phyloP scores from a whole-genome alignment of 495 filamentous ascomycete species.

The Podospora pseudoanserina region DNA sequence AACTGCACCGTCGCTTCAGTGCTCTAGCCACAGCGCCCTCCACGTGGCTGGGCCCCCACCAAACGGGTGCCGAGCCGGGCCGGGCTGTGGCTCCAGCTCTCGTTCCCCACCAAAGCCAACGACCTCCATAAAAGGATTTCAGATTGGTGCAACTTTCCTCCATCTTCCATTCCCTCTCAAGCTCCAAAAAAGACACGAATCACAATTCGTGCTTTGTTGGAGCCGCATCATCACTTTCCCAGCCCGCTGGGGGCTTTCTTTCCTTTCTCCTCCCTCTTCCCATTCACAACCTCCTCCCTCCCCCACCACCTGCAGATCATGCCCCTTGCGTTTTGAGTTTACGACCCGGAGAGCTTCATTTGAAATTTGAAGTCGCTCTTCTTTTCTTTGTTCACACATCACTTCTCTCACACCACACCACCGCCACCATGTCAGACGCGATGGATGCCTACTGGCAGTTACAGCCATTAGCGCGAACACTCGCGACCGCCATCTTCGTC shows the following conservation, averaged over 20 bases:
- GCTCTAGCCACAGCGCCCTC: neutral
- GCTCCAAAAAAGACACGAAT: slow-evolving; percentile 38
- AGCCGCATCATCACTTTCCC: slow-evolving; percentile 17
- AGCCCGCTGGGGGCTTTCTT: slow-evolving; percentile 12
- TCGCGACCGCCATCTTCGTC: slow-evolving; percentile 63
- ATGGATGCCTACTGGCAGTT: slow-evolving; percentile 68
- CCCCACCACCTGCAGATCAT: neutral
- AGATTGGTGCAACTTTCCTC: slow-evolving; percentile 23
- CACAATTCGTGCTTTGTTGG: slow-evolving; percentile 23
- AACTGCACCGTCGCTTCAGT: neutral
- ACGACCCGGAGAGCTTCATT: slow-evolving; percentile 17
- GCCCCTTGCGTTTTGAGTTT: slow-evolving; percentile 18
- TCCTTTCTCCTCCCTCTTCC: slow-evolving; percentile 13
- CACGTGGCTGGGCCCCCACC: neutral
- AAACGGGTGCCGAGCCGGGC: slow-evolving; percentile 12
- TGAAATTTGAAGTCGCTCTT: slow-evolving; percentile 11
- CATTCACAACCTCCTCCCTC: slow-evolving; percentile 1
- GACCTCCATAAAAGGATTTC: slow-evolving; percentile 23
- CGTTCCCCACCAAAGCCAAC: slow-evolving; percentile 11
- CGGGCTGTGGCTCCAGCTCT: slow-evolving; percentile 17
- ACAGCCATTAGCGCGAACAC: slow-evolving; percentile 68
- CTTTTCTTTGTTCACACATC: slow-evolving; percentile 3
- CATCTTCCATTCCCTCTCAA: slow-evolving; percentile 20
- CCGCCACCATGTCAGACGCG: slow-evolving; percentile 27
- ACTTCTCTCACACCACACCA: slow-evolving; percentile 1